Conservation (phyloP, 108 stramenopile genomes). For the Conticribra weissflogii region DNA sequence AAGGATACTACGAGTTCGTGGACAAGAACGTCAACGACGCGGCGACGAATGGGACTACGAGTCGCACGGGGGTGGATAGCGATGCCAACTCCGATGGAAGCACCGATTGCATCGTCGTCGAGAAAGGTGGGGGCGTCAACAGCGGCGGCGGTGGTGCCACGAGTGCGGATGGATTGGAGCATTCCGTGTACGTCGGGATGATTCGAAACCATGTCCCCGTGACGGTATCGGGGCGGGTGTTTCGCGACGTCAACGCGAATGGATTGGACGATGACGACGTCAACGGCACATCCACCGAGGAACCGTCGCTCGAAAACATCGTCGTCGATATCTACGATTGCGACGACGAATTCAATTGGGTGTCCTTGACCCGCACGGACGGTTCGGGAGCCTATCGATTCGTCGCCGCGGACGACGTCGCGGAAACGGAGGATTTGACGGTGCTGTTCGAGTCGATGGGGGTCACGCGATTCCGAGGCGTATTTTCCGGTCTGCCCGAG, state of each 20-base stretch:
- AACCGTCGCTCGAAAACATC: conserved; percentile 2
- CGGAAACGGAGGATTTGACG: background rate
- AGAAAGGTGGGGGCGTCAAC: too few species aligned
- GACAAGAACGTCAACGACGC: background rate
- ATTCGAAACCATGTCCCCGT: background rate
- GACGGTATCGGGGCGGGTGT: conserved; percentile 17
- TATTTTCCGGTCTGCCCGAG: background rate
- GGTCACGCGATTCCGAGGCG: background rate
- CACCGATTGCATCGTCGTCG: background rate
- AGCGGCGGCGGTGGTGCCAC: background rate
- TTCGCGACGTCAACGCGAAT: conserved; percentile 3
- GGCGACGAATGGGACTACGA: background rate
- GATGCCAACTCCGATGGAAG: background rate
- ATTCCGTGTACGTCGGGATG: background rate
- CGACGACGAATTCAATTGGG: too few species aligned
- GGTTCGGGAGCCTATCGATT: background rate
- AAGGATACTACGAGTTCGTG: background rate
- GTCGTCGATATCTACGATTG: conserved; percentile 46
- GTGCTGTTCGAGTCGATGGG: background rate
- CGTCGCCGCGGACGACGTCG: background rate
- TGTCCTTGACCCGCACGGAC: background rate
- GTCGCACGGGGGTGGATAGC: background rate
- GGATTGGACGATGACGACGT: background rate
- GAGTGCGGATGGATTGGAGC: background rate
- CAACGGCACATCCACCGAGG: background rate